Conservation (phyloP, 2,329 filamentous ascomycete genomes). For the Hymenoscyphus repandus region DNA sequence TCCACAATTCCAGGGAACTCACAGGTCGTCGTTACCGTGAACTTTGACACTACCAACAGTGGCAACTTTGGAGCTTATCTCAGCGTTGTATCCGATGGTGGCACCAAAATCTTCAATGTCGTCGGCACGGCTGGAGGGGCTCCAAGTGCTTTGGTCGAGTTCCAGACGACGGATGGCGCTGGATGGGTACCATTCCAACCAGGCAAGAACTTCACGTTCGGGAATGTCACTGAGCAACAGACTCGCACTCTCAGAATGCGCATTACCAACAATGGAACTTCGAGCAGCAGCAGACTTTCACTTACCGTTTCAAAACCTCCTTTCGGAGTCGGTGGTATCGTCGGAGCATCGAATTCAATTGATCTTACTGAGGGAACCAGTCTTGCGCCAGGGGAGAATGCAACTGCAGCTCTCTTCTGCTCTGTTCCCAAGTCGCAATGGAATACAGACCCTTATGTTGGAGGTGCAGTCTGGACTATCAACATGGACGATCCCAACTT, state of each 20-base stretch:
- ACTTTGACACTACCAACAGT: conserved; percentile 40
- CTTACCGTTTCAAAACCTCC: conserved; percentile 58
- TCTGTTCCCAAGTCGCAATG: conserved; percentile 51
- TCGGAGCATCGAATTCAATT: conserved; percentile 49
- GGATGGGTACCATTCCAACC: conserved; percentile 45
- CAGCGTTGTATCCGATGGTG: conserved; percentile 45
- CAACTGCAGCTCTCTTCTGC: conserved; percentile 49
- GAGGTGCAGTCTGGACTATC: conserved; percentile 48
- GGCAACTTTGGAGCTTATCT: conserved; percentile 48
- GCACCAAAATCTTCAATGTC: conserved; percentile 42
- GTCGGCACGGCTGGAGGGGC: conserved; percentile 44
- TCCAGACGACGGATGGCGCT: conserved; percentile 45
- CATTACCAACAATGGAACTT: conserved; percentile 50
- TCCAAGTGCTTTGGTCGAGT: conserved; percentile 47
- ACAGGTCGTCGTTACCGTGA: conserved; percentile 38
- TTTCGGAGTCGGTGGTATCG: conserved; percentile 48
- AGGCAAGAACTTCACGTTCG: conserved; percentile 46
- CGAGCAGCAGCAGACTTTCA: conserved; percentile 45
- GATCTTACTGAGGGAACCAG: conserved; percentile 53
- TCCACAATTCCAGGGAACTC: conserved; percentile 37
- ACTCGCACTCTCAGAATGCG: conserved; percentile 45
- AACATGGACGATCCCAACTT: conserved; percentile 50
- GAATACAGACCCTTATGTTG: conserved; percentile 47
- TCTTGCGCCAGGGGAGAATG: conserved; percentile 44
- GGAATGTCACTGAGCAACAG: conserved; percentile 48